Evolutionary conservation across 2,329 filamentous ascomycete species (phyloP).

Genomic region (Pseudogymnoascus destructans): DNA sequence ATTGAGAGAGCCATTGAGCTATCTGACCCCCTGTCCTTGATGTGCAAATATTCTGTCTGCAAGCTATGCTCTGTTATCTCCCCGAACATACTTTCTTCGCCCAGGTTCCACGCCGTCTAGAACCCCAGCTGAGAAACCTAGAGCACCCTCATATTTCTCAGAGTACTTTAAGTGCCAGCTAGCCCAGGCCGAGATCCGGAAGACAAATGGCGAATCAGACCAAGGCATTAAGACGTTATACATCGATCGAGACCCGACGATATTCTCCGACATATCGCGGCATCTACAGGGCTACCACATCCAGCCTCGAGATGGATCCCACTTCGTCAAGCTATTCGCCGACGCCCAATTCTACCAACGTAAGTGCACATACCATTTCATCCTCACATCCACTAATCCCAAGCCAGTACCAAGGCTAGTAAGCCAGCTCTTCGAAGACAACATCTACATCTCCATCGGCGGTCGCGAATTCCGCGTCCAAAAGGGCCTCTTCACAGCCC

Average conservation of each 20-base stretch:
- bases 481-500: slow-evolving; percentile 69
- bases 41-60: neutral
- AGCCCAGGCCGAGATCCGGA: slow-evolving; percentile 44
- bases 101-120: neutral
- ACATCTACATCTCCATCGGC: slow-evolving; percentile 86
- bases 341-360: slow-evolving; percentile 90
- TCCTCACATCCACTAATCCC: neutral
- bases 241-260: slow-evolving; percentile 84
- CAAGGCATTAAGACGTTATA: slow-evolving; percentile 62
- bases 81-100: neutral
- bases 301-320: slow-evolving; percentile 62
- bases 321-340: slow-evolving; percentile 86
- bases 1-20: neutral
- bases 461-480: slow-evolving; percentile 80
- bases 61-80: neutral
- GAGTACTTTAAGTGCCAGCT: slow-evolving; percentile 84
- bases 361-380: slow-evolving; percentile 31
- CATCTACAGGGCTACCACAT: slow-evolving; percentile 91
- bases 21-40: neutral
- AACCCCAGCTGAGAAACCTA: slow-evolving; percentile 34
- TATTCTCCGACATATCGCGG: slow-evolving; percentile 77
- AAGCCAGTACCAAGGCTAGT: slow-evolving; percentile 70
- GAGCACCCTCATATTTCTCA: slow-evolving; percentile 93
- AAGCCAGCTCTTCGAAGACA: slow-evolving; percentile 80
- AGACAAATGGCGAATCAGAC: slow-evolving; percentile 30